Evolutionary conservation across 2,329 filamentous ascomycete genomes (phyloP).

Genomic region (Laburnicola sp.): DNA sequence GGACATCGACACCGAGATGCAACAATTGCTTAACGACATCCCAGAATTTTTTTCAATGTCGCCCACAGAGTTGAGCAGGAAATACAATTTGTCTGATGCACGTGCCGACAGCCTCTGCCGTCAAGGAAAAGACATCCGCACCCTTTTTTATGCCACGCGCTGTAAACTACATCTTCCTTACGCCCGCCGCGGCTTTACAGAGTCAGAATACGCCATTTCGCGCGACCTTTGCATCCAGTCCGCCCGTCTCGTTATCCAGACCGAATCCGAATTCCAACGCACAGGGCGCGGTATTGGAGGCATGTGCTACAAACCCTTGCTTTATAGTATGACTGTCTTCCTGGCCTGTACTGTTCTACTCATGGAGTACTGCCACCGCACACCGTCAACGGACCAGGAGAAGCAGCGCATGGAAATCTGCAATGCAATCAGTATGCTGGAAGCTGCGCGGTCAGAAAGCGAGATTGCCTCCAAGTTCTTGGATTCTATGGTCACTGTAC

Average conservation of each 20-base stretch:
- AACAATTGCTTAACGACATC: conserved; percentile 27
- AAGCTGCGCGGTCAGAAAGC: conserved; percentile 35
- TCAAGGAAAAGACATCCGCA: conserved; percentile 42
- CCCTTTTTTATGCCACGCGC: conserved; percentile 40
- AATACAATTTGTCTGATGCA: conserved; percentile 11
- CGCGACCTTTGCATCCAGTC: conserved; percentile 41
- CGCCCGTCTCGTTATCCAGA: conserved; percentile 39
- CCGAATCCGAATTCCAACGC: conserved; percentile 10
- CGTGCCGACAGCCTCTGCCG: conserved; percentile 21
- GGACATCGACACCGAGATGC: conserved; percentile 35
- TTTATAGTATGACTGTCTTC: conserved; percentile 29
- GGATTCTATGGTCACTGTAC: conserved; percentile 36
- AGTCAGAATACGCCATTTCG: conserved; percentile 38
- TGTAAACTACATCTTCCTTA: conserved; percentile 46
- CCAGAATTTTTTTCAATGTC: conserved; percentile 42
- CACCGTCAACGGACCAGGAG: conserved; percentile 30
- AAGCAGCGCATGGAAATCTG: conserved; percentile 36
- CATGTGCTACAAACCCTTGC: conserved; percentile 32
- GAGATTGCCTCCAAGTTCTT: conserved; percentile 35
- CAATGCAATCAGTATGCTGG: conserved; percentile 40
- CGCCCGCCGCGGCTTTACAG: conserved; percentile 25
- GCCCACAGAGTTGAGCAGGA: conserved; percentile 2
- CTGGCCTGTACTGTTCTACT: conserved; percentile 46
- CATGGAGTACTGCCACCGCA: conserved; percentile 45
- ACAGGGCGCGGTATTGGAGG: background rate